Base-by-base conservation (phyloP, 2,329 filamentous ascomycete genomes). In the Hortaea werneckii region DNA sequence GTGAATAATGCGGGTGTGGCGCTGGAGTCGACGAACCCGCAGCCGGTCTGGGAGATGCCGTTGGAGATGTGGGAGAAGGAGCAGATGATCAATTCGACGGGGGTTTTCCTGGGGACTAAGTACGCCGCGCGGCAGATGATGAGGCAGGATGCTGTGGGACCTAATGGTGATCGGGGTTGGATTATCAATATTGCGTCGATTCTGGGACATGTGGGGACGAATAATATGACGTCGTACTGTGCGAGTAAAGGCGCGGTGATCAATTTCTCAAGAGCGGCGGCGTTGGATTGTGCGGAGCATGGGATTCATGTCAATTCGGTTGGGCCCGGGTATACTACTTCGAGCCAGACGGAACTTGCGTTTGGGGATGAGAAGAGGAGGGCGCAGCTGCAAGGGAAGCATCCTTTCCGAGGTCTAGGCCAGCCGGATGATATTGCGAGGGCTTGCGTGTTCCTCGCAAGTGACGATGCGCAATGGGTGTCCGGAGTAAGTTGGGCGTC, bases 111-210 rank as follows among this genome's bases (percentile, higher is more conserved):
- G 0, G 67, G 67, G 0, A 68, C 61, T 46, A 77, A 76, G 42
- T 72, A 70, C 49, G 69, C 69, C 1, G 58, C 65, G 1, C 45
- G 48, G 1, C 74, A 76, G 49, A 77, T 79, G 72, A 58, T 76
- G 8, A 59, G 61, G 5, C 76, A 79, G 49, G 60, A 67, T 0
- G 65, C 62, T 0, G 57, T 63, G 4, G 8, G 9, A 35, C 47
- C 51, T 1, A 57, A 51, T 2, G 68, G 71, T 11, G 66, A 72
- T 40, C 50, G 70, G 26, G 73, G 73, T 1, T 74, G 71, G 67
- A 72, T 76, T 41, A 65, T 76, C 37, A 76, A 75, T 43, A 67
- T 70, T 1, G 65, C 71, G 0, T 71, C 67, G 1, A 66, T 73
- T 10, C 59, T 65, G 32, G 72, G 70, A 0, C 47, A 69, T 0